Evolutionary conservation across 306 rosid species (phyloP).

Genomic region (Pterocarpus macrocarpus): DNA sequence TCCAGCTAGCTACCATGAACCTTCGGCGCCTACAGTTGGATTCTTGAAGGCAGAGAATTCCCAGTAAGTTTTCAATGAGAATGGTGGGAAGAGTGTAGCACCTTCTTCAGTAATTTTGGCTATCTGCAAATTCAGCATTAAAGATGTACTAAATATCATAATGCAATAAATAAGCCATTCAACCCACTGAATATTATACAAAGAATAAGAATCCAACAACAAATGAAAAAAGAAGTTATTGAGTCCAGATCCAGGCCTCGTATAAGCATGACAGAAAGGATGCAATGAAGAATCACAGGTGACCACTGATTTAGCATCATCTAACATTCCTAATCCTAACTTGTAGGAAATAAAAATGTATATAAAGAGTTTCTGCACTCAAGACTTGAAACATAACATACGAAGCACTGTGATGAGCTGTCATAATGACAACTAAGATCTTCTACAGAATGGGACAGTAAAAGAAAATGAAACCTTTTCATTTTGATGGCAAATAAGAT

Average conservation of each 20-base stretch:
- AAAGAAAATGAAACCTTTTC: conserved; percentile 13
- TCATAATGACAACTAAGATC: not conserved
- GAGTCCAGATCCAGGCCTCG: conserved; percentile 16
- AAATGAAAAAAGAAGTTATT: not conserved
- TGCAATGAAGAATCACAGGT: not conserved
- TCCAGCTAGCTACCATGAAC: conserved; percentile 73
- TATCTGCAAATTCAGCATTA: conserved; percentile 63
- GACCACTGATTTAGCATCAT: conserved; percentile 21
- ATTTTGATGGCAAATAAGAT: not conserved
- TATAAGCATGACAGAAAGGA: too few relatives aligned
- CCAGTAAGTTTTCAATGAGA: conserved; percentile 89
- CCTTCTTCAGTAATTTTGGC: conserved; percentile 86
- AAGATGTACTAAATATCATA: not conserved
- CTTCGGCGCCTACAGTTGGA: conserved; percentile 86
- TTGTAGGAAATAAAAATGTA: not conserved
- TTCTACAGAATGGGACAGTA: not conserved
- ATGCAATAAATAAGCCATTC: conserved; percentile 14
- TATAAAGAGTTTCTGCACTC: not conserved
- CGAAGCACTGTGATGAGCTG: not conserved
- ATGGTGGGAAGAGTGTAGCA: conserved; percentile 70
- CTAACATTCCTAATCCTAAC: not conserved
- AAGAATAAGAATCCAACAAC: not conserved
- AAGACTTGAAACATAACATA: conserved; percentile 1
- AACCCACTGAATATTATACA: conserved; percentile 5
- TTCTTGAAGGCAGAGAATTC: conserved; percentile 79